Evolutionary conservation across 2,329 filamentous ascomycete genomes (phyloP), one percentile per base, ranked within the genome.

Genomic region (Dactylonectria estremocensis): DNA sequence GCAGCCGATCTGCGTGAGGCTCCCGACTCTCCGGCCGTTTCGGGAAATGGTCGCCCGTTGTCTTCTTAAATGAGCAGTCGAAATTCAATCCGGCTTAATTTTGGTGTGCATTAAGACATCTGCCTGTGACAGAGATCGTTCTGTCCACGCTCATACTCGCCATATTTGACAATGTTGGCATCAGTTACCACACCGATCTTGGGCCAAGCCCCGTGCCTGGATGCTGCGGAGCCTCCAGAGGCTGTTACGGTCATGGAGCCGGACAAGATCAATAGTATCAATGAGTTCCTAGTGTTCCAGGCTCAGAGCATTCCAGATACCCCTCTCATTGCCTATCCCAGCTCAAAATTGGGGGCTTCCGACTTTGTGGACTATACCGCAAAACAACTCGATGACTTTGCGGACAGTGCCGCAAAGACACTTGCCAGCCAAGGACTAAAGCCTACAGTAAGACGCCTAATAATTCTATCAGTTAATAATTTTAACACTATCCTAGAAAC

Each of bases 301-400:
- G 69, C 72, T 3, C 58, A 63, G 28, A 69, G 37, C 37, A 72
- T 74, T 24, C 72, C 72, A n/a, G 72, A 74, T 48, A 67, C 63
- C 13, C 66, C 71, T 14, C 67, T 77, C 9, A 63, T 77, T 18
- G 72, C 69, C 2, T 77, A 77, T 40, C 74, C 74, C 0, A 56
- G 55, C 13, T 72, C 70, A 1, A 64, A 72, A 5, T 61, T 64
- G 10, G 73, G 72, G 9, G 66, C 64, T 18, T 61, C 66, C 1
- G 72, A 76, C 33, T 75, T 71, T 65, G 70, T 64, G 31, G 68
- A 75, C 35, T 74, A 74, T 58, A 75, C 75, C 2, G 68, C 73
- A 13, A 71, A 66, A 28, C 65, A 76, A 14, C 67, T 77, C 1
- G 75, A 76, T 56, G 48, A 37, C 1, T 76, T 73, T 54, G 73